phyloP scores from a whole-genome alignment of 139 green algal species.

The Pleodorina starrii region DNA sequence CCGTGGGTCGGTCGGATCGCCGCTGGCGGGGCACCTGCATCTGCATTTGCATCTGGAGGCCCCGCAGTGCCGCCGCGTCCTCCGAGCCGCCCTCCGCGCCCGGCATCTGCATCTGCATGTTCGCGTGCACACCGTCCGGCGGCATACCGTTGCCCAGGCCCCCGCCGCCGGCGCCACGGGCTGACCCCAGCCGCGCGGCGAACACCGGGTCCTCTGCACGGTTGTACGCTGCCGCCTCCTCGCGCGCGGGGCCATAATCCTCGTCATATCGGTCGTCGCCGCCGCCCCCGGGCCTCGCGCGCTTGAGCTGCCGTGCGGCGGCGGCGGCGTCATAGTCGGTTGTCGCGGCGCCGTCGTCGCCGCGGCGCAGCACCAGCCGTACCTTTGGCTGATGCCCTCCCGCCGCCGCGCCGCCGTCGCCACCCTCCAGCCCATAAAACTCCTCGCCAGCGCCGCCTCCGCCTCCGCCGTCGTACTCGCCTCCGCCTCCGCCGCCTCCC shows the following conservation, averaged over 20 bases:
- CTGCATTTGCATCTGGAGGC: no score
- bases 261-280: not conserved
- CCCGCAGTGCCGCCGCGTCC: not conserved
- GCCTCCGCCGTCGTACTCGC: not conserved
- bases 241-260: not conserved
- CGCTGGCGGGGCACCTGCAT: slow-evolving; percentile 1
- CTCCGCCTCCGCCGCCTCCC: not conserved
- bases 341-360: not conserved
- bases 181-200: not conserved
- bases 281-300: not conserved
- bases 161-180: no score
- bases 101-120: no score
- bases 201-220: not conserved
- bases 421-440: no score
- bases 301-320: not conserved
- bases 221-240: not conserved
- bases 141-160: not conserved
- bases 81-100: not conserved
- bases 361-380: slow-evolving; percentile 12
- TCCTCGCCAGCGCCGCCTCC: not conserved
- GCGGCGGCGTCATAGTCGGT: not conserved
- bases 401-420: not conserved
- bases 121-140: no score
- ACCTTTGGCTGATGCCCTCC: slow-evolving; percentile 9
- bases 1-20: not conserved